phyloP scores from a whole-genome alignment of 441 rosid genomes.

The Daphne laureola region DNA sequence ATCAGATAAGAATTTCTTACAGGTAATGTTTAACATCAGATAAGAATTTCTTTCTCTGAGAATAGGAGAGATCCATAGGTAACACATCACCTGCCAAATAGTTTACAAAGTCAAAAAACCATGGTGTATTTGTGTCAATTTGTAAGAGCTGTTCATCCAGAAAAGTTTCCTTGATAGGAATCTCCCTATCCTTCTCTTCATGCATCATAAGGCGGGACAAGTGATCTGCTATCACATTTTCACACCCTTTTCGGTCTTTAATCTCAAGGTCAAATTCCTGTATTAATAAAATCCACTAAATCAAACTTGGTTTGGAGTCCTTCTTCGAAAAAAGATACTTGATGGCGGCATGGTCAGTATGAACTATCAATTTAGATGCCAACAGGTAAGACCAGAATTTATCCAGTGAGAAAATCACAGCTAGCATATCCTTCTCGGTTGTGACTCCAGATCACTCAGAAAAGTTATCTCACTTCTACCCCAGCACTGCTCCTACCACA shows the following conservation, averaged over 20 bases:
- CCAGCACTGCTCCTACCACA: not conserved
- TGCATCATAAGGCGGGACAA: not conserved
- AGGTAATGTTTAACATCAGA: not conserved
- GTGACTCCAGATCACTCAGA: not conserved
- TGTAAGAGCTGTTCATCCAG: not conserved
- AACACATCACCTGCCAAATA: not conserved
- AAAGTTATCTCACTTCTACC: not conserved
- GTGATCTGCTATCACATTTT: not conserved
- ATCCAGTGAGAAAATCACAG: not conserved
- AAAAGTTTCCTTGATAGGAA: not conserved
- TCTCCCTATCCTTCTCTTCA: not conserved
- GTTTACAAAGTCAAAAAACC: not conserved
- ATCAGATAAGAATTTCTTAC: not conserved
- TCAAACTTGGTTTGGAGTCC: not conserved
- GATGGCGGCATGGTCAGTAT: not conserved
- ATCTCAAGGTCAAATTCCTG: not conserved
- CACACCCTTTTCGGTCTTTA: not conserved
- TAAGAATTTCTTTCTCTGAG: not conserved
- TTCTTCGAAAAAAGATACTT: not conserved
- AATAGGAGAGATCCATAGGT: not conserved
- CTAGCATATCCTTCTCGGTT: slow-evolving; percentile 2
- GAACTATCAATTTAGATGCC: not conserved
- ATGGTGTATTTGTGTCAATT: not conserved
- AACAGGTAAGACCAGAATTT: not conserved
- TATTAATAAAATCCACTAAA: not conserved